phyloP scores from a whole-genome alignment of 257 asterid genomes.

The Fraxinus anomala region DNA sequence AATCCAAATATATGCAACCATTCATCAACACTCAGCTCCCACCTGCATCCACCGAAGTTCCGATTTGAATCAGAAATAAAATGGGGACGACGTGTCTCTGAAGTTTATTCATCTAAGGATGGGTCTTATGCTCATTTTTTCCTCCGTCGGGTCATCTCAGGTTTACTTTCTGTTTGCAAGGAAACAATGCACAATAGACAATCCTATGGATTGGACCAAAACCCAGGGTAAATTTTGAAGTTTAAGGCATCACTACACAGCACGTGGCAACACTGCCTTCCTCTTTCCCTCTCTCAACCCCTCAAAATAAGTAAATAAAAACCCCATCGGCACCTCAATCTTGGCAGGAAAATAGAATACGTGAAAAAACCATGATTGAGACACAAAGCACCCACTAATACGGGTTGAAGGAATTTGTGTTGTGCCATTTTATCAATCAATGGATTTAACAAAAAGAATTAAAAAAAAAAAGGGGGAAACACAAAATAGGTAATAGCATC shows the following conservation, averaged over 20 bases:
- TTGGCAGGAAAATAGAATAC: background rate
- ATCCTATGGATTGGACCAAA: background rate
- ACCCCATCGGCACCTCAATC: background rate
- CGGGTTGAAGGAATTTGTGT: background rate
- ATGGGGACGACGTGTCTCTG: background rate
- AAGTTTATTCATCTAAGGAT: background rate
- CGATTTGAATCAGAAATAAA: constrained; percentile 27
- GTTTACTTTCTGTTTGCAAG: background rate
- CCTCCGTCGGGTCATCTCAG: background rate
- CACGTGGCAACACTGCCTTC: constrained; percentile 1
- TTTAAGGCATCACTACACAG: background rate
- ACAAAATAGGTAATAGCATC: background rate
- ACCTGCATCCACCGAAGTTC: constrained; percentile 67
- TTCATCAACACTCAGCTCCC: constrained; percentile 44
- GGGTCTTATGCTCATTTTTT: background rate
- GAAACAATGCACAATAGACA: no score
- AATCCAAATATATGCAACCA: constrained; percentile 20
- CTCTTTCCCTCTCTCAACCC: background rate
- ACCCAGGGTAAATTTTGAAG: background rate
- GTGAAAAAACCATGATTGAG: no score
- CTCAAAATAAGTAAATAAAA: background rate
- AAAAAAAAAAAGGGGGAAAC: background rate
- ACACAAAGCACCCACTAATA: no score
- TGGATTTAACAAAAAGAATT: background rate
- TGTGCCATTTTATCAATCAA: background rate